A percentile compares a stretch with the other conserved stretches of the same genome.
phyloP scores from a whole-genome alignment of 108 stramenopile species.

The Skeletonema marinoi region DNA sequence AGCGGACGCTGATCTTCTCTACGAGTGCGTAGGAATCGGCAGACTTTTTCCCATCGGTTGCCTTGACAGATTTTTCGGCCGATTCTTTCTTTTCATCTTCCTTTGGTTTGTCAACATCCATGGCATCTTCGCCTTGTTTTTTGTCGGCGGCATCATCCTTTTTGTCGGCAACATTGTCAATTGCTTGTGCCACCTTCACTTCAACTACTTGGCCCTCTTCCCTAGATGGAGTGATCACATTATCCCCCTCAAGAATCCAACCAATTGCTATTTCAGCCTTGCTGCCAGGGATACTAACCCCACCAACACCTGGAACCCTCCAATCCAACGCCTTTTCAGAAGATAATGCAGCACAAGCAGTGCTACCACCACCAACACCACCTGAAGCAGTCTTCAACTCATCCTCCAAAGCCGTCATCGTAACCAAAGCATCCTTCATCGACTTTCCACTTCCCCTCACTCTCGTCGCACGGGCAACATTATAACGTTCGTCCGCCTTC shows the following conservation, averaged over 20 bases:
- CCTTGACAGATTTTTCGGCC: not conserved
- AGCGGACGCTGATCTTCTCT: slow-evolving; percentile 14
- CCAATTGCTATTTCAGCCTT: slow-evolving; percentile 42
- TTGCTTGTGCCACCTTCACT: not conserved
- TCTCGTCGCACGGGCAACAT: slow-evolving; percentile 33
- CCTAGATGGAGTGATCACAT: slow-evolving; percentile 74
- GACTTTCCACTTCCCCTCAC: slow-evolving; percentile 26
- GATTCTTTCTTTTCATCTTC: slow-evolving; percentile 1
- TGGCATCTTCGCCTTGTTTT: slow-evolving; percentile 14
- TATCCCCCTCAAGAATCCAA: slow-evolving; percentile 82
- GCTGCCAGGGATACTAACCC: slow-evolving; percentile 32
- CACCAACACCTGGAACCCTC: slow-evolving; percentile 62
- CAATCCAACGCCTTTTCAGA: slow-evolving; percentile 15
- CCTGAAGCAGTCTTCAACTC: slow-evolving; percentile 38
- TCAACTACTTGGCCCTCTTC: slow-evolving; percentile 57
- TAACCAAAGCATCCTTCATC: slow-evolving; percentile 72
- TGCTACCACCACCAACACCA: slow-evolving; percentile 15
- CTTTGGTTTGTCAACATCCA: slow-evolving; percentile 36
- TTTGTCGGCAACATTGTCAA: slow-evolving; percentile 1
- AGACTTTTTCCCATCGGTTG: not conserved
- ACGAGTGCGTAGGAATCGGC: not conserved
- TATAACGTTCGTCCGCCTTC: slow-evolving; percentile 60
- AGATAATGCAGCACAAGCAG: not conserved
- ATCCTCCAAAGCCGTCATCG: slow-evolving; percentile 55
- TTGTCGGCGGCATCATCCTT: not conserved